A percentile compares a stretch with the other conserved stretches of the same genome.
Conservation (phyloP, 2,329 filamentous ascomycete species). For the Xylariaceae sp. region DNA sequence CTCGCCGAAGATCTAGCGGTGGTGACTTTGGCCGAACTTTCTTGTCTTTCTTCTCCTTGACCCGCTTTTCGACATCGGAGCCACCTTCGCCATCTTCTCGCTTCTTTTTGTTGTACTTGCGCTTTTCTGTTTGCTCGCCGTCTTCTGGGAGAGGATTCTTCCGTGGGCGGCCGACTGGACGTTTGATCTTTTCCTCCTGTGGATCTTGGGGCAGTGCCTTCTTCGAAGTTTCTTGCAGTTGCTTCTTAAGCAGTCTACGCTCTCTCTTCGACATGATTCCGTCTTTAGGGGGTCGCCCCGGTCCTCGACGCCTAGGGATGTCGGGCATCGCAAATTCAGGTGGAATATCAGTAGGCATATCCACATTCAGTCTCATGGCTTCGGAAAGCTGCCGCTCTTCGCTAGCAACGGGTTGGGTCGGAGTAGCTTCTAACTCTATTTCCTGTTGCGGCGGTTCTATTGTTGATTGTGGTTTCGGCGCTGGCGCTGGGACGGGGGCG, state of each 20-base stretch:
- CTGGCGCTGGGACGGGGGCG: slow-evolving; percentile 25
- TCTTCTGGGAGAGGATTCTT: slow-evolving; percentile 58
- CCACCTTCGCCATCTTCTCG: slow-evolving; percentile 52
- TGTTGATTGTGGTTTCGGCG: neutral
- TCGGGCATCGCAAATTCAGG: slow-evolving; percentile 36
- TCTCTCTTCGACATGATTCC: slow-evolving; percentile 79
- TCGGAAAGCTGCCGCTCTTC: slow-evolving; percentile 8
- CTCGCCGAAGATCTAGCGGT: slow-evolving; percentile 48
- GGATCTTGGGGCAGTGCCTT: slow-evolving; percentile 45
- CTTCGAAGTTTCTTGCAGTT: slow-evolving; percentile 46
- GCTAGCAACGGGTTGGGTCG: slow-evolving; percentile 3
- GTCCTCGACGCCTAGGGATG: slow-evolving; percentile 63
- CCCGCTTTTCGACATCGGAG: slow-evolving; percentile 50
- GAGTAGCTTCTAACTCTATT: neutral
- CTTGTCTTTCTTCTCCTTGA: slow-evolving; percentile 55
- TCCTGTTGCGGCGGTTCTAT: neutral
- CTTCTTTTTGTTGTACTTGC: slow-evolving; percentile 61
- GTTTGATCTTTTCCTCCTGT: slow-evolving; percentile 49
- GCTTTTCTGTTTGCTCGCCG: slow-evolving; percentile 54
- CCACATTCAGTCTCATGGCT: slow-evolving; percentile 10
- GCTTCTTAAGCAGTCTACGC: slow-evolving; percentile 57
- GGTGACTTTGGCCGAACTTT: slow-evolving; percentile 56
- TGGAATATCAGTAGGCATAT: slow-evolving; percentile 15
- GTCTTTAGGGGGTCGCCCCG: slow-evolving; percentile 76
- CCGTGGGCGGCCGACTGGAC: slow-evolving; percentile 59